These are phyloP conservation scores for Sinapis alba DNA, from an alignment of 441 rosid genomes.

Conservation along the genomic window DNA sequence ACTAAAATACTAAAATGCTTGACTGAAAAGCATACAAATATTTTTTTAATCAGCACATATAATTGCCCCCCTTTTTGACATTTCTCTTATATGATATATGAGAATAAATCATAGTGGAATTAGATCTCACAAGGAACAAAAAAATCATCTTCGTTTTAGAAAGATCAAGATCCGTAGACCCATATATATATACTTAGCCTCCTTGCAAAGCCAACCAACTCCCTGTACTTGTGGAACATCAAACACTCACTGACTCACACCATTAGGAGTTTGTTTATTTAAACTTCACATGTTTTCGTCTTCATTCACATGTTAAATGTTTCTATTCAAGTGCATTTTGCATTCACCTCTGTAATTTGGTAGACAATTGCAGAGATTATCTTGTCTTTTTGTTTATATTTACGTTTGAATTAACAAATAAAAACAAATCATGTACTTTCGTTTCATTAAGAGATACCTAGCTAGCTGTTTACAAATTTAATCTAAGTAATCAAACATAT, in stretches of 20 bases:
- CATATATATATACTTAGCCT: neutral
- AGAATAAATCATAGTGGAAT: conserved; percentile 1
- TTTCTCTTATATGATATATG: neutral
- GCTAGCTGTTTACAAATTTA: neutral
- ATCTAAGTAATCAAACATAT: neutral
- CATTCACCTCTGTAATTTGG: neutral
- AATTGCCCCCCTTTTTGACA: neutral
- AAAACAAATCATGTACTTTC: neutral
- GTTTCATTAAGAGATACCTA: neutral
- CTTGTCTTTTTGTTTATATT: neutral
- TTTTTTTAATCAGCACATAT: neutral
- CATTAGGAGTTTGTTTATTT: neutral
- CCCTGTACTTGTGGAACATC: conserved; percentile 4
- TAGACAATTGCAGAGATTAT: neutral
- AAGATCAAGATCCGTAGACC: neutral
- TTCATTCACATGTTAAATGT: neutral
- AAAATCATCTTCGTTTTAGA: neutral
- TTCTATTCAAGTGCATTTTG: neutral
- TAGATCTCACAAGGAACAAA: neutral
- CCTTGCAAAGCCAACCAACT: conserved; percentile 19
- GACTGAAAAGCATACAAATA: neutral
- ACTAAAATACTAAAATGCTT: neutral
- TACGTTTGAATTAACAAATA: neutral
- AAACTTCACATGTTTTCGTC: neutral
- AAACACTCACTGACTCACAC: conserved; percentile 20